Percentiles rank a stretch among this genome's conserved stretches.
Conservation (phyloP, 345 rosid genomes). For the Raphanus raphanistrum region DNA sequence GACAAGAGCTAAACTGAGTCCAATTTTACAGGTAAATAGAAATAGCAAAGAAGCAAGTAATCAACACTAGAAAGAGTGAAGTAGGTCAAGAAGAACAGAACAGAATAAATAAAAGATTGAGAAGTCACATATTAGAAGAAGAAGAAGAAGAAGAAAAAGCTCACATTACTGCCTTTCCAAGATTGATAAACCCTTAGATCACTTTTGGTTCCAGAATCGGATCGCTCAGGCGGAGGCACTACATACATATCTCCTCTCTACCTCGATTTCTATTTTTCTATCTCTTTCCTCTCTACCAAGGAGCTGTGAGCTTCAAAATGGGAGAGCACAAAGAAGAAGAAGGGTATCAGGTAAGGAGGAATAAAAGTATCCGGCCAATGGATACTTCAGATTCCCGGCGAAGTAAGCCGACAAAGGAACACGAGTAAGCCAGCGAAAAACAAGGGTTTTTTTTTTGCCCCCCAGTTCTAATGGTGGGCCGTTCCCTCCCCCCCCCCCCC, state of each 20-base stretch:
- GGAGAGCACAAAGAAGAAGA: no score
- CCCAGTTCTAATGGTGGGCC: slow-evolving; percentile 37
- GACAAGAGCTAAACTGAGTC: neutral
- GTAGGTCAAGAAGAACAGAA: neutral
- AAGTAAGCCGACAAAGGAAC: slow-evolving; percentile 40
- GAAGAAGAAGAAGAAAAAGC: slow-evolving; percentile 5
- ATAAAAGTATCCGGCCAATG: slow-evolving; percentile 28
- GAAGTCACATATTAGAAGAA: neutral
- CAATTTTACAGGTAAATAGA: neutral
- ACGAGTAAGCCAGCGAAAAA: slow-evolving; percentile 38
- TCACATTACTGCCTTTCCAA: slow-evolving; percentile 97
- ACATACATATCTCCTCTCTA: slow-evolving; percentile 61
- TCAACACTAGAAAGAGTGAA: neutral
- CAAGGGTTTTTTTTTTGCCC: slow-evolving; percentile 24
- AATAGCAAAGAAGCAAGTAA: neutral
- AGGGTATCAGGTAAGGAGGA: neutral
- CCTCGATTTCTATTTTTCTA: slow-evolving; percentile 10
- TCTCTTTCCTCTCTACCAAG: slow-evolving; percentile 25
- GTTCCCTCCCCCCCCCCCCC: slow-evolving; percentile 15
- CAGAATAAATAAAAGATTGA: neutral
- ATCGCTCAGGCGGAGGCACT: slow-evolving; percentile 81
- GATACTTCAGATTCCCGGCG: slow-evolving; percentile 39
- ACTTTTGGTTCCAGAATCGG: slow-evolving; percentile 62
- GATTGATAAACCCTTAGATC: slow-evolving; percentile 73
- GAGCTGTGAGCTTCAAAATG: slow-evolving; percentile 6